Evolutionary conservation across 352 stramenopile species (phyloP).

Genomic region (Globisporangium alternatum): DNA sequence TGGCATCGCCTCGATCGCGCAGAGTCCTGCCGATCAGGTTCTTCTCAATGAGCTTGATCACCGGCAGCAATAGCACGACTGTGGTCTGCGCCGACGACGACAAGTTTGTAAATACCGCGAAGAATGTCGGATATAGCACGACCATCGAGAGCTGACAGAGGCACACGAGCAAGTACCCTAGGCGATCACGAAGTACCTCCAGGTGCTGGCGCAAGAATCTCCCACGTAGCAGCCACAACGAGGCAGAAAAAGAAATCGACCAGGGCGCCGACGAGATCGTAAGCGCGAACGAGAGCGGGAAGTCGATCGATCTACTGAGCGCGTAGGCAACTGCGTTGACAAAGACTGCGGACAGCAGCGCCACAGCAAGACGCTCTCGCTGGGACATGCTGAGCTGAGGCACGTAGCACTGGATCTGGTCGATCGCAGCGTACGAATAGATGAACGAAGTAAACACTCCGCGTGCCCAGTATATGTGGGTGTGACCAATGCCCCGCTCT

Average conservation of each 20-base stretch:
- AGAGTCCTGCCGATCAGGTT: constrained; percentile 27
- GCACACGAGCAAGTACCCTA: not conserved
- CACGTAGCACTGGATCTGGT: constrained; percentile 14
- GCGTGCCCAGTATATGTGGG: constrained; percentile 7
- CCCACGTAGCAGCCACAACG: not conserved
- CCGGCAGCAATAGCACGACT: constrained; percentile 25
- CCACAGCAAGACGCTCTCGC: not conserved
- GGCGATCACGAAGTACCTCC: not conserved
- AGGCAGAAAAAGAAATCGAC: not conserved
- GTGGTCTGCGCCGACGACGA: constrained; percentile 15
- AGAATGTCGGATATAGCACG: constrained; percentile 19
- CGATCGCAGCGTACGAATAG: constrained; percentile 6
- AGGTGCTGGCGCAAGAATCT: constrained; percentile 4
- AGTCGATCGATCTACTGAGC: constrained; percentile 25
- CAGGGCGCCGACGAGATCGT: constrained; percentile 16
- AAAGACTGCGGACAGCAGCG: not conserved
- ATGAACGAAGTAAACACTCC: not conserved
- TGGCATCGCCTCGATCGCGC: constrained; percentile 21
- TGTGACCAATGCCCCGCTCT: not conserved
- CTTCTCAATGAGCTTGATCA: constrained; percentile 39
- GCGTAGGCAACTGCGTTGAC: constrained; percentile 5
- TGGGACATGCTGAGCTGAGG: constrained; percentile 19
- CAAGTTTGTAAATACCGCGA: constrained; percentile 14
- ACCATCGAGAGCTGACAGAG: not conserved
- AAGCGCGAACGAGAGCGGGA: constrained; percentile 44